phyloP scores from a whole-genome alignment of 1,284 basidiomycete genomes.

The Macrocystidia cucumis region DNA sequence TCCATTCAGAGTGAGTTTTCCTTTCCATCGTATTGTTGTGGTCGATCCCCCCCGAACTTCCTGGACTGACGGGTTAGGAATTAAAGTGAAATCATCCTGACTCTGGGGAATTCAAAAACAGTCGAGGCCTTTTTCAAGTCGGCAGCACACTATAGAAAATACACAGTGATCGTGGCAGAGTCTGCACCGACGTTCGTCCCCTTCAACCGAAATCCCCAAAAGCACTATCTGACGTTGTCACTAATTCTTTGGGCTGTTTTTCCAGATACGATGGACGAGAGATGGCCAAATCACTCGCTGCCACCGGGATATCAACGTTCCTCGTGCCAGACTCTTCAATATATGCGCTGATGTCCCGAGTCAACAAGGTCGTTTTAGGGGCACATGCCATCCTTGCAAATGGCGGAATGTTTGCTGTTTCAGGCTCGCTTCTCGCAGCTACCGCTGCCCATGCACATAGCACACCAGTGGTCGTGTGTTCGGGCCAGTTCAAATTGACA shows the following conservation, averaged over 20 bases:
- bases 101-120: slow-evolving; percentile 89
- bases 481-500: slow-evolving; percentile 94
- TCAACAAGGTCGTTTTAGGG: slow-evolving; percentile 93
- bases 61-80: no score
- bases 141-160: slow-evolving; percentile 87
- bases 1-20: slow-evolving; percentile 85
- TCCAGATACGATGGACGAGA: slow-evolving; percentile 77
- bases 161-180: slow-evolving; percentile 95
- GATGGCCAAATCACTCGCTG: slow-evolving; percentile 76
- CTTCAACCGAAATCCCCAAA: no score
- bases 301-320: slow-evolving; percentile 84
- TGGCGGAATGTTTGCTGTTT: slow-evolving; percentile 87
- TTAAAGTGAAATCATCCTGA: slow-evolving; percentile 89
- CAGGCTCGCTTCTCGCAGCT: slow-evolving; percentile 80
- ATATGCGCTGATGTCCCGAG: slow-evolving; percentile 93
- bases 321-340: slow-evolving; percentile 94
- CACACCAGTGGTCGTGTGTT: slow-evolving; percentile 91
- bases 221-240: slow-evolving; percentile 8
- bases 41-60: no score
- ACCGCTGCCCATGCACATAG: slow-evolving; percentile 89
- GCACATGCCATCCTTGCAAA: slow-evolving; percentile 94
- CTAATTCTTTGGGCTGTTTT: slow-evolving; percentile 6
- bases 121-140: slow-evolving; percentile 92
- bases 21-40: not conserved
- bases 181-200: slow-evolving; percentile 83